These are phyloP conservation scores for Candida argentea DNA, from an alignment of 805 yeast species.

Conservation along the genomic window DNA sequence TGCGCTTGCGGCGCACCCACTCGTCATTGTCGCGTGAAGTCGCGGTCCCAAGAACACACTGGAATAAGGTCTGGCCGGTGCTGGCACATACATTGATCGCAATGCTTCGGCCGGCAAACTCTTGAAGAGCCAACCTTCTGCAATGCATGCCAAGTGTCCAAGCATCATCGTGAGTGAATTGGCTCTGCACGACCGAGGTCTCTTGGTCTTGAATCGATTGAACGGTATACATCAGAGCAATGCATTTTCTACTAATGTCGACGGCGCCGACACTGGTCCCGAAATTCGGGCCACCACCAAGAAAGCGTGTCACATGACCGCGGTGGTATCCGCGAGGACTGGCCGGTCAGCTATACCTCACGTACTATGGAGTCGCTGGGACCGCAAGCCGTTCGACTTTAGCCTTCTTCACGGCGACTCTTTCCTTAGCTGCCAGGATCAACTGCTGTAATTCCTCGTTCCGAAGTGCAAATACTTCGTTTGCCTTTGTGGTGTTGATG, in stretches of 20 bases:
- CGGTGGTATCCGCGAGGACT: too few species aligned
- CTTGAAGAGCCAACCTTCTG: conserved; percentile 21
- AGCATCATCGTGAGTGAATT: conserved; percentile 27
- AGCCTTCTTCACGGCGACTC: not conserved
- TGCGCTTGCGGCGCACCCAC: conserved; percentile 43
- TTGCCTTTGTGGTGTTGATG: conserved; percentile 18
- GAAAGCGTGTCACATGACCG: too few species aligned
- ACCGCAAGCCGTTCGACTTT: not conserved
- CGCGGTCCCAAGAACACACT: conserved; percentile 25
- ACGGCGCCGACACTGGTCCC: too few species aligned
- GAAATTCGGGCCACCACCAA: too few species aligned
- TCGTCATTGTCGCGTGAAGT: conserved; percentile 40
- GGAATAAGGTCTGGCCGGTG: conserved; percentile 39
- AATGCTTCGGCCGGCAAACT: conserved; percentile 20
- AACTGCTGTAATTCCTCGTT: conserved; percentile 21
- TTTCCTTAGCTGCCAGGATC: conserved; percentile 14
- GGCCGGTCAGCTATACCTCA: too few species aligned
- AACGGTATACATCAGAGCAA: too few species aligned
- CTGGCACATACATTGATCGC: conserved; percentile 39
- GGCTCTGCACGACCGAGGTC: conserved; percentile 6
- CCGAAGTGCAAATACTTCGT: conserved; percentile 23
- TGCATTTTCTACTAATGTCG: too few species aligned
- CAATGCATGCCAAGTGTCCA: conserved; percentile 37
- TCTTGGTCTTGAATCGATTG: conserved; percentile 17
- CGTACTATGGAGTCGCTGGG: too few species aligned